Conservation (phyloP, 2,329 filamentous ascomycete genomes). For the Chaetothyriales sp. region DNA sequence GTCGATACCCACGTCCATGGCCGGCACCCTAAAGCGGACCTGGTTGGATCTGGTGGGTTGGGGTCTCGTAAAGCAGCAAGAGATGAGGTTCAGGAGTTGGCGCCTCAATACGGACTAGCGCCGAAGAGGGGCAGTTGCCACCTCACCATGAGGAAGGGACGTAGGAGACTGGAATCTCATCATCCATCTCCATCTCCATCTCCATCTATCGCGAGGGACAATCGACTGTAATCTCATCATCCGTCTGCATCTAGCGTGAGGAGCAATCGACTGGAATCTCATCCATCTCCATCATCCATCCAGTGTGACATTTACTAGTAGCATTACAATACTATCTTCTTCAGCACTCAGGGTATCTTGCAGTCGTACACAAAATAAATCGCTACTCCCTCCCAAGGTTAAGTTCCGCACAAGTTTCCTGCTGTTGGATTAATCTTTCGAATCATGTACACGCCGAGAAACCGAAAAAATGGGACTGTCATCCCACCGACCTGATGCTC, state of each 20-base stretch:
- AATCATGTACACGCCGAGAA: too few species aligned
- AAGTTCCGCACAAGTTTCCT: not conserved
- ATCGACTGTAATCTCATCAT: too few species aligned
- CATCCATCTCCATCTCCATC: too few species aligned
- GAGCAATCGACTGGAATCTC: too few species aligned
- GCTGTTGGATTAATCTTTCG: not conserved
- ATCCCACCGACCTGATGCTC: not conserved
- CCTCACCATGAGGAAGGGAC: too few species aligned
- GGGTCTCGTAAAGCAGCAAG: not conserved
- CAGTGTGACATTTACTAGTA: not conserved
- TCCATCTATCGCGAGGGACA: too few species aligned
- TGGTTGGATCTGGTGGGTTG: not conserved
- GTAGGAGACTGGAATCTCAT: too few species aligned
- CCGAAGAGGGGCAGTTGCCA: not conserved
- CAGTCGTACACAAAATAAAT: not conserved
- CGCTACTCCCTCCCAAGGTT: not conserved
- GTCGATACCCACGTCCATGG: not conserved
- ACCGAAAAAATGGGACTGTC: too few species aligned
- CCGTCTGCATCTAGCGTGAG: too few species aligned
- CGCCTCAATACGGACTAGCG: not conserved
- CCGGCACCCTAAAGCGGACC: not conserved
- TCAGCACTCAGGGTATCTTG: not conserved
- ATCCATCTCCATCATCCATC: too few species aligned
- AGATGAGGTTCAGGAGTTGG: not conserved
- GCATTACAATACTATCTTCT: not conserved